Base-by-base conservation (phyloP, 2,329 filamentous ascomycete species). In the Penicillium polonicum region DNA sequence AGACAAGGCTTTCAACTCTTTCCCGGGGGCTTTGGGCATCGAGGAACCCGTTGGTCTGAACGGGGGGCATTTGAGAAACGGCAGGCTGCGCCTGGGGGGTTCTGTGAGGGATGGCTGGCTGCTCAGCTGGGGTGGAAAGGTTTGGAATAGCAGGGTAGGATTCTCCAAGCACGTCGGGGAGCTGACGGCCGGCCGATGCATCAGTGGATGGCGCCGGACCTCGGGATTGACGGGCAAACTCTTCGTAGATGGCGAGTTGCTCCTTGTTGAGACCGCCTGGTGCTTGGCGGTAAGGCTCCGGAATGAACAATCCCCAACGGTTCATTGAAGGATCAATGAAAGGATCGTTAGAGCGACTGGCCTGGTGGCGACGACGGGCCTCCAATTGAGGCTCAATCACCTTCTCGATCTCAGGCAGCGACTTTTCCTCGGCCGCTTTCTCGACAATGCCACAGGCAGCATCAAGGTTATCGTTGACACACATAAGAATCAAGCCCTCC, bases 401-500 rank as follows among this genome's bases (percentile, higher is more conserved):
- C 61, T 95, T 90, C 72, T 99, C 93, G 58, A 99, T 97, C 73
- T 99, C 94, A 2, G 91, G 89, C 39, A 97, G 81, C 10, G 94
- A 94, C 60, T 93, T 90, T 69, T 96, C 90, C 73, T 97, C 93
- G 3, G 94, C 95, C 52, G 94, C 92, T 74, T 94, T 92, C 75
- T 99, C 94, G 45, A 99, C 95, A 61, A 97, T 90, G 66, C 85
- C 89, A 71, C 94, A 97, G 46, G 95, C 93, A 41, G 92, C 83
- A 66, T 99, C 94, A 31, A 99, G 83, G 72, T 99, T 99, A 64
- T 95, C 93, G 73, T 97, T 99, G 60, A 99, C 93, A 75, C 95
- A 97, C 91, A 99, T 97, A 56, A 97, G 85, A 60, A 99, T 94
- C 33, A 94, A 90, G 7, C 94, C 94, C 76, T 99, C 94, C 0